These are phyloP conservation scores for Santalum album DNA, from an alignment of 164 flowering plant genomes.

Conservation along the genomic window DNA sequence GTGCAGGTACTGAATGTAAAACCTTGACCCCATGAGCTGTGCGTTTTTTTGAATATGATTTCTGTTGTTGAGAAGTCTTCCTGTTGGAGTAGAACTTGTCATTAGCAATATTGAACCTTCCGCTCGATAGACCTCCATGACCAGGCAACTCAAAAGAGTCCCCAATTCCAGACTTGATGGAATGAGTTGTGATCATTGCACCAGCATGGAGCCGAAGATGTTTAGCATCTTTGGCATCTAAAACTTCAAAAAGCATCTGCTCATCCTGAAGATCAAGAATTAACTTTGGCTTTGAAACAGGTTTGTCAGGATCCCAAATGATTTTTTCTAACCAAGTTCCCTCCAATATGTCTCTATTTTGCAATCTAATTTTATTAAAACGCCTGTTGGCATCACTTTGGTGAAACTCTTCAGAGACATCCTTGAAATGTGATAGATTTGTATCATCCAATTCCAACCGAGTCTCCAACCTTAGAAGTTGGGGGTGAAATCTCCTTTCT, in stretches of 20 bases:
- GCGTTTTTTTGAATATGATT: conserved; percentile 77
- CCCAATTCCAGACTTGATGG: conserved; percentile 34
- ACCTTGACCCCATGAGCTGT: conserved; percentile 70
- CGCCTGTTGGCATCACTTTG: conserved; percentile 31
- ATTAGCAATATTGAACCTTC: conserved; percentile 75
- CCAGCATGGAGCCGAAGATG: conserved; percentile 71
- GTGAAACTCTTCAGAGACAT: conserved; percentile 18
- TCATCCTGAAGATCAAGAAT: conserved; percentile 94
- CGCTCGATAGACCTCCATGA: conserved; percentile 44
- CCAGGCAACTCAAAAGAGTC: conserved; percentile 46
- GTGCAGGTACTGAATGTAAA: conserved; percentile 85
- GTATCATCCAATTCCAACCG: conserved; percentile 23
- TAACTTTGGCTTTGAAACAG: conserved; percentile 53
- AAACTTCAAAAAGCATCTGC: conserved; percentile 88
- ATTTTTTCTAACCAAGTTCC: conserved; percentile 81
- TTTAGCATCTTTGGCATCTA: conserved; percentile 46
- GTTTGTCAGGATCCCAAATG: conserved; percentile 60
- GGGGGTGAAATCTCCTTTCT: conserved; percentile 57
- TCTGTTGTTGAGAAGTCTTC: conserved; percentile 72
- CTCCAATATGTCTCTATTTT: conserved; percentile 57
- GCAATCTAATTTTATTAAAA: conserved; percentile 42
- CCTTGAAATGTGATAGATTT: conserved; percentile 16
- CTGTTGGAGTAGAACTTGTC: conserved; percentile 82
- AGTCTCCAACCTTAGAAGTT: conserved; percentile 71
- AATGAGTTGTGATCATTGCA: conserved; percentile 67